These are phyloP conservation scores for Telfairia occidentalis DNA, from an alignment of 331 rosid genomes.

Conservation along the genomic window DNA sequence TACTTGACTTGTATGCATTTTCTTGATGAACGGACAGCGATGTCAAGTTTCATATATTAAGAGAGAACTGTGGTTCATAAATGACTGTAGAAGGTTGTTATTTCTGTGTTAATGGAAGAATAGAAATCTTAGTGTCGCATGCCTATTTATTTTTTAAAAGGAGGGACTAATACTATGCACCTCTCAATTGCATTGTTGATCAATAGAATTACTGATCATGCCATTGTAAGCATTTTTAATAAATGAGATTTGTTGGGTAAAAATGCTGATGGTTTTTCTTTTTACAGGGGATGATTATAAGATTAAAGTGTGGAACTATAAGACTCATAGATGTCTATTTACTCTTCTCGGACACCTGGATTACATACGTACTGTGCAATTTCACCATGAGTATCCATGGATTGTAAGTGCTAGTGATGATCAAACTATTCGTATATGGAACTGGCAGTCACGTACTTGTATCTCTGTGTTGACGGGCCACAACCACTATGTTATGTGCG, in stretches of 20 bases:
- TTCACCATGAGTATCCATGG: conserved; percentile 98
- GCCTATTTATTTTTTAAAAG: not conserved
- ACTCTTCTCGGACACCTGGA: conserved; percentile 97
- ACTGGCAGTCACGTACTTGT: conserved; percentile 96
- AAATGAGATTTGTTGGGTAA: not conserved
- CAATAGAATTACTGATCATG: not conserved
- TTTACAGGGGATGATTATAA: conserved; percentile 88
- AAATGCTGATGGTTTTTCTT: conserved; percentile 8
- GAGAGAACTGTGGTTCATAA: not conserved
- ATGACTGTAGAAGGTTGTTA: not conserved
- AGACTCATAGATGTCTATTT: conserved; percentile 89
- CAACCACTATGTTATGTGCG: conserved; percentile 97
- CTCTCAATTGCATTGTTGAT: not conserved
- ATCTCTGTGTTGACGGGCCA: conserved; percentile 93
- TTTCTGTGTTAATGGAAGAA: not conserved
- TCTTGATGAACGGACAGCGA: not conserved
- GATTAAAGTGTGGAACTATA: conserved; percentile 97
- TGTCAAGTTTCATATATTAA: not conserved
- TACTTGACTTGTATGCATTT: not conserved
- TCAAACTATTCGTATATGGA: conserved; percentile 96
- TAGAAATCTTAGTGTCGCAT: not conserved
- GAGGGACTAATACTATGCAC: not conserved
- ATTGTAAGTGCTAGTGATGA: conserved; percentile 98
- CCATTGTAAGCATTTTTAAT: not conserved
- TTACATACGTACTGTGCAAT: conserved; percentile 90